Evolutionary conservation across 257 asterid genomes (phyloP).

Genomic region (Rauvolfia tetraphylla): DNA sequence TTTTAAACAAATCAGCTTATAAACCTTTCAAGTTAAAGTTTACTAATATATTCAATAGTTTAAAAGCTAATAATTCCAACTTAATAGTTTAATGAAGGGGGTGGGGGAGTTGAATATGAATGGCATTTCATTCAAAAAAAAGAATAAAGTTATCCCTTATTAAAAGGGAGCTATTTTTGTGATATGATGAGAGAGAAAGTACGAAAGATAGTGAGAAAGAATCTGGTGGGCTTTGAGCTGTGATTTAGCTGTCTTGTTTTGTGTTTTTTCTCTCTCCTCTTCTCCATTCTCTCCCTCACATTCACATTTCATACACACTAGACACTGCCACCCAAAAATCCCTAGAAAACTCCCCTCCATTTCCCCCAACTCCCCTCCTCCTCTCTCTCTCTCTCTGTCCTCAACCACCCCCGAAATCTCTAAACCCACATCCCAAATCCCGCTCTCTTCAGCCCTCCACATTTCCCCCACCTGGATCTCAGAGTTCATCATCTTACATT

Average conservation of each 20-base stretch:
- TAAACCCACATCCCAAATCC: conserved; percentile 10
- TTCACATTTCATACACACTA: conserved; percentile 20
- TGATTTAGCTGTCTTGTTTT: conserved; percentile 65
- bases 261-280: conserved; percentile 19
- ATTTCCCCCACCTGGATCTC: conserved; percentile 26
- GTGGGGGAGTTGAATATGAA: background rate
- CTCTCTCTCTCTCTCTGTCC: conserved; percentile 19
- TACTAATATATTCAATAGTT: too few species aligned
- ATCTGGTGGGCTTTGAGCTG: conserved; percentile 85
- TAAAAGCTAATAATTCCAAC: background rate
- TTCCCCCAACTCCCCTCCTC: background rate
- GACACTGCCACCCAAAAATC: conserved; percentile 26
- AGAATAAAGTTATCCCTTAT: background rate
- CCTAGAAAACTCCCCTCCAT: conserved; percentile 20
- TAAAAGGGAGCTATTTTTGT: conserved; percentile 17
- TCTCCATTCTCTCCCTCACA: conserved; percentile 19
- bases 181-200: conserved; percentile 25
- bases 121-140: background rate
- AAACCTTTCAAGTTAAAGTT: background rate
- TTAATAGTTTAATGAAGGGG: background rate
- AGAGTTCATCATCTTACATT: conserved; percentile 17
- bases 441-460: background rate
- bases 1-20: background rate
- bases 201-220: conserved; percentile 27
- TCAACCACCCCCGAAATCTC: conserved; percentile 30